Conservation (phyloP, 306 rosid genomes). For the Adenanthera pavonina region DNA sequence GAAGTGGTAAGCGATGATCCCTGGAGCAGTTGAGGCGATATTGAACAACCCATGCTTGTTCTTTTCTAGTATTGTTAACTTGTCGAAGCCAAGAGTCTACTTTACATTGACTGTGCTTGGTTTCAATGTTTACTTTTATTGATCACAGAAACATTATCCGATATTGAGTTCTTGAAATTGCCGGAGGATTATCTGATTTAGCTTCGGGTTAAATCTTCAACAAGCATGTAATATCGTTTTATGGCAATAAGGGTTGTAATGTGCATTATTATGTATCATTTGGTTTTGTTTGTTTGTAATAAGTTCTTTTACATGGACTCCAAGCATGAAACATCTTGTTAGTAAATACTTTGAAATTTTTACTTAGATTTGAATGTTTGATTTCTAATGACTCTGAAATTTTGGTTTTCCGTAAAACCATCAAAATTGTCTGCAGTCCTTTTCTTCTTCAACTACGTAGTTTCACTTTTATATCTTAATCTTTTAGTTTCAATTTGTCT, state of each 20-base stretch:
- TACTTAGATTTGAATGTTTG: no score
- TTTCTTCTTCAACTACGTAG: neutral
- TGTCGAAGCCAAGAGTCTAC: constrained; percentile 11
- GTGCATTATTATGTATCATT: neutral
- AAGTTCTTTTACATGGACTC: neutral
- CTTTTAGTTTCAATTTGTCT: neutral
- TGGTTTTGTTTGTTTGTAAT: neutral
- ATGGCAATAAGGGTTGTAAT: constrained; percentile 25
- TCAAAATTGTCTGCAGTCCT: neutral
- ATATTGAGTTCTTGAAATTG: constrained; percentile 27
- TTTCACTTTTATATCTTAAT: neutral
- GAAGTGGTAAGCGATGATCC: constrained; percentile 26
- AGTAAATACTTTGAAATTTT: neutral
- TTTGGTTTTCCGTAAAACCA: neutral
- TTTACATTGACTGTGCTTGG: constrained; percentile 9
- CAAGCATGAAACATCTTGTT: neutral
- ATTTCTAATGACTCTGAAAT: no score
- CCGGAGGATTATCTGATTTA: constrained; percentile 8
- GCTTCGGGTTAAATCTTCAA: constrained; percentile 10
- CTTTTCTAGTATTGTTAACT: neutral
- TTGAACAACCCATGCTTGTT: neutral
- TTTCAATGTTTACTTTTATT: constrained; percentile 30
- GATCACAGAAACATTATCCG: constrained; percentile 36
- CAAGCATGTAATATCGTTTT: neutral
- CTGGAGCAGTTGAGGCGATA: neutral